Base-by-base conservation (phyloP, 805 yeast species). In the Monosporozyma aerobia region DNA sequence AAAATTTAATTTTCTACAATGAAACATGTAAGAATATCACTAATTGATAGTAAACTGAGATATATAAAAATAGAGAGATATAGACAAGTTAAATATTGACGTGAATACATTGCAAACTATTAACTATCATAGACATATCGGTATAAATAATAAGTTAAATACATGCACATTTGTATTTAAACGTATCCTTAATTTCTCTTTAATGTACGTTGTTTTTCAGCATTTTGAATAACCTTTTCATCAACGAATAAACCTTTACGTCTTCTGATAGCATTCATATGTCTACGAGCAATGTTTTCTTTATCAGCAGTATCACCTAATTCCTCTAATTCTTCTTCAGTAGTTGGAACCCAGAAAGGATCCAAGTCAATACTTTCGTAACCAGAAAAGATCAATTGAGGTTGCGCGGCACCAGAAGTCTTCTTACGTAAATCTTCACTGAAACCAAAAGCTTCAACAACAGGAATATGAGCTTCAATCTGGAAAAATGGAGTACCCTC, bases 341-440 rank as follows among this genome's bases (percentile, higher is more conserved):
- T 94, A 2, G 94, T 87, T 13, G 99, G 99, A 14, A 94, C 96
- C 99, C 99, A 94, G 75, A 87, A 94, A 46, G 99, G 99, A 73
- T 94, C 98, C 58, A 85, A 79, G 57, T 90, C 95, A 50, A 92
- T 79, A 57, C 83, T 73, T 62, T 90, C 94, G 65, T 79, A 94
- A 0, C 98, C 98, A 30, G 86, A 78, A 63, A 92, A 94, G 9
- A 90, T 87, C 51, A 94, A 75, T 68, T 94, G 99, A 0, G 99
- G 99, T 61, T 87, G 85, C 2, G 99, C 99, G 2, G 97, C 96
- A 54, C 99, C 99, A 1, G 96, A 87, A 0, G 99, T 92, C 59
- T 80, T 80, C 70, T 89, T 94, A 53, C 98, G 76, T 45, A 94
- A 87, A 59, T 95, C 98, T 62, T 92, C 98, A 51, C 96, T 82